Evolutionary conservation across 139 green algal genomes (phyloP), one percentile per base, ranked within the genome.

Genomic region (Spirogloea muscicola): DNA sequence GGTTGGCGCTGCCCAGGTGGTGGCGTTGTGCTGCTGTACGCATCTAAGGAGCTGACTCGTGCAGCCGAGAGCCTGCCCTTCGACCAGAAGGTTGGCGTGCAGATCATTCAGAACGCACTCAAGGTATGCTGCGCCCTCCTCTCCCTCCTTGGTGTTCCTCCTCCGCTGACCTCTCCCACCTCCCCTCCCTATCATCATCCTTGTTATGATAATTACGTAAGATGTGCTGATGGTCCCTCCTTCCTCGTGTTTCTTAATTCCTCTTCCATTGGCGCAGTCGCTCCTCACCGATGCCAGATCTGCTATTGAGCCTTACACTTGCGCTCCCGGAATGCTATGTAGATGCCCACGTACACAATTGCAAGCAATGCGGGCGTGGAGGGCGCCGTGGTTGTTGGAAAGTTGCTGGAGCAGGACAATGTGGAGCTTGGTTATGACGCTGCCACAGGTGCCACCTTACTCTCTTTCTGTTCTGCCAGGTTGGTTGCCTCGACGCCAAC

Each of bases 51-150:
- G 13, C 88, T 98, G 42, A 88, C n/a, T n/a, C n/a, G n/a, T n/a
- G n/a, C n/a, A n/a, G n/a, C n/a, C n/a, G n/a, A n/a, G n/a, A n/a
- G n/a, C n/a, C n/a, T n/a, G n/a, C n/a, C n/a, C 87, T 98, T 99
- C 81, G 94, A 99, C 88, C 94, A 99, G 87, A 92, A 94, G 84
- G 89, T 96, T 48, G 94, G 94, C 10, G 89, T 98, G 29, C 76
- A 91, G 61, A 98, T 98, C 80, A 91, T 98, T 48, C 80, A 92
- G 62, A 88, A 87, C 43, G 92, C 93, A 4, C 89, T 98, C 65
- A 89, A 89, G 74, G 74, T 82, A 51, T 51, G 43, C 10, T 51
- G 10, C 10, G 43, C 10, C 43, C 10, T 13, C 43, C 13, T 51
- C 10, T 51, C 10, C 43, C 13, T 10, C 43, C 43, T 25, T 13